phyloP scores from a whole-genome alignment of 2,329 filamentous ascomycete species.

The Zelopaecilomyces penicillatus region DNA sequence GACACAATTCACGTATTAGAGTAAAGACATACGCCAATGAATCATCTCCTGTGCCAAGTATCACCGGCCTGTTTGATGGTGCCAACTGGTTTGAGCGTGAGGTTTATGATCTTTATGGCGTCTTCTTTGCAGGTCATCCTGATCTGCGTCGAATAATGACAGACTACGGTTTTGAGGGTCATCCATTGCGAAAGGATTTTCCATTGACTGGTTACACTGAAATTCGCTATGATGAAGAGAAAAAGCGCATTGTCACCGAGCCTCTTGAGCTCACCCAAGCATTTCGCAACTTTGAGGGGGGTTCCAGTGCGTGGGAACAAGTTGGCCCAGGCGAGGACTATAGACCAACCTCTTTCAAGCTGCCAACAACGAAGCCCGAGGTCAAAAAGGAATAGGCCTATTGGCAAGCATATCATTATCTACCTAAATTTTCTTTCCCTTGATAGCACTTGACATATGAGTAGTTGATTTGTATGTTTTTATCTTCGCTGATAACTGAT shows the following conservation, averaged over 20 bases:
- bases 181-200: slow-evolving; percentile 96
- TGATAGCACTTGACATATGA: no score
- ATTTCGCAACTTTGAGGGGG: slow-evolving; percentile 96
- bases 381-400: slow-evolving; percentile 59
- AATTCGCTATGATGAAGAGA: slow-evolving; percentile 97
- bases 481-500: no score
- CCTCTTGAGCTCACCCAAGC: slow-evolving; percentile 96
- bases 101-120: slow-evolving; percentile 94
- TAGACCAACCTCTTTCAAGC: slow-evolving; percentile 82
- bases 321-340: slow-evolving; percentile 62
- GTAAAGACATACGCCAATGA: slow-evolving; percentile 99
- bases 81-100: slow-evolving; percentile 99
- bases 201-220: slow-evolving; percentile 97
- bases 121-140: slow-evolving; percentile 93
- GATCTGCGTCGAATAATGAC: slow-evolving; percentile 98
- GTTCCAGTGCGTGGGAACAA: slow-evolving; percentile 62
- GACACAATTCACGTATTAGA: slow-evolving; percentile 91
- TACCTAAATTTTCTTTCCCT: no score
- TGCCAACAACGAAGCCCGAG: slow-evolving; percentile 92
- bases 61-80: slow-evolving; percentile 80
- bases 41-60: slow-evolving; percentile 82
- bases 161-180: slow-evolving; percentile 97
- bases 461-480: no score
- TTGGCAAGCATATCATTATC: not conserved
- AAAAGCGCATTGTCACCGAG: slow-evolving; percentile 98